Percentiles rank a stretch among this genome's conserved stretches.
Conservation (phyloP, 805 yeast genomes). For the Kodamaea lidongshanica region DNA sequence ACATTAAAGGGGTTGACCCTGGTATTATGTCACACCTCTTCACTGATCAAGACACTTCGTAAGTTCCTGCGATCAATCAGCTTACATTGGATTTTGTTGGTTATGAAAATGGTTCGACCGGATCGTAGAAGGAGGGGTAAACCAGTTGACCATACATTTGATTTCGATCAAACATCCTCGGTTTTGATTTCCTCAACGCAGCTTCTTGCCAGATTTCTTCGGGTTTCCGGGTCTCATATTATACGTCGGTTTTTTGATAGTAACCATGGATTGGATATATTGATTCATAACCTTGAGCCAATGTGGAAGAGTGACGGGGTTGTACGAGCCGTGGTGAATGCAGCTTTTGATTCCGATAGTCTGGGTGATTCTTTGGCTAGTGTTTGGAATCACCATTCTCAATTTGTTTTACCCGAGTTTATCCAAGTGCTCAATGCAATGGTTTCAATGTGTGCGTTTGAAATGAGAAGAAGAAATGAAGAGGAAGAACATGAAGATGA, state of each 20-base stretch:
- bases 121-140: no score
- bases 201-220: slow-evolving; percentile 45
- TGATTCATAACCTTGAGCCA: slow-evolving; percentile 38
- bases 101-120: no score
- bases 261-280: slow-evolving; percentile 46
- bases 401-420: slow-evolving; percentile 6
- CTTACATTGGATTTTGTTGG: slow-evolving; percentile 57
- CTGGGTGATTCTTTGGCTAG: no score
- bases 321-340: slow-evolving; percentile 35
- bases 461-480: slow-evolving; percentile 2
- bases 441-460: slow-evolving; percentile 4
- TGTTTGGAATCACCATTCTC: slow-evolving; percentile 1
- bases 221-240: slow-evolving; percentile 40
- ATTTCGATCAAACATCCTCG: no score
- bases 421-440: slow-evolving; percentile 4
- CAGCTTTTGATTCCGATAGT: slow-evolving; percentile 44
- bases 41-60: slow-evolving; percentile 34
- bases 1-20: slow-evolving; percentile 27
- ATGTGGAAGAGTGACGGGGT: slow-evolving; percentile 48
- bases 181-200: no score
- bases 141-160: no score
- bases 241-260: slow-evolving; percentile 43
- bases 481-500: slow-evolving; percentile 2
- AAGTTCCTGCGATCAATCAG: slow-evolving; percentile 50
- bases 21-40: slow-evolving; percentile 36